Evolutionary conservation across 2,329 filamentous ascomycete genomes (phyloP).

Genomic region (Diaporthe helianthi): DNA sequence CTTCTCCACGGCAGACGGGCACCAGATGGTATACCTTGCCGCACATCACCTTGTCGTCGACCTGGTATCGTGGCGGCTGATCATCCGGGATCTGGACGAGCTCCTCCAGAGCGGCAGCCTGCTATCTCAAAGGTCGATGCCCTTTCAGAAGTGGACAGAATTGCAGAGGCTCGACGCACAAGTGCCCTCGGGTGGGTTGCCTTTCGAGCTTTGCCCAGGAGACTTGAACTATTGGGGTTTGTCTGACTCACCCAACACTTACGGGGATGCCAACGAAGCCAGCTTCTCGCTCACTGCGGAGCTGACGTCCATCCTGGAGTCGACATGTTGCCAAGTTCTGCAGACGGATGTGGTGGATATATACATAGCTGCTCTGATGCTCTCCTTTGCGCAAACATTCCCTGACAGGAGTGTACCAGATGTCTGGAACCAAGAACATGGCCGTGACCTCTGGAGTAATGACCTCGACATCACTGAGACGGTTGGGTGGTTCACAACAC

Average conservation of each 20-base stretch:
- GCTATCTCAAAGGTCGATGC: constrained; percentile 52
- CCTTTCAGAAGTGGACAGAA: constrained; percentile 59
- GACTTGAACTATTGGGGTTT: constrained; percentile 58
- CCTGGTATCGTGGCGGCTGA: constrained; percentile 57
- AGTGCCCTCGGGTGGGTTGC: constrained; percentile 39
- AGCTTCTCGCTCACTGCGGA: constrained; percentile 54
- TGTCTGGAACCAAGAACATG: constrained; percentile 62
- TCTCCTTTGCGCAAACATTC: constrained; percentile 64
- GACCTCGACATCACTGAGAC: constrained; percentile 62
- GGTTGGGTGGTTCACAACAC: constrained; percentile 66
- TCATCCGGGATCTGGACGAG: constrained; percentile 58
- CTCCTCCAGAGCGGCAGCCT: constrained; percentile 54
- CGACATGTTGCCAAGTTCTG: constrained; percentile 53
- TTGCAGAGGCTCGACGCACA: constrained; percentile 46
- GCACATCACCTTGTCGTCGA: constrained; percentile 62
- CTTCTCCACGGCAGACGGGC: constrained; percentile 52
- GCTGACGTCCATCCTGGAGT: constrained; percentile 51
- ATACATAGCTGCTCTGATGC: constrained; percentile 59
- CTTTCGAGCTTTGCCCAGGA: constrained; percentile 49
- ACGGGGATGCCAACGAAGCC: constrained; percentile 50
- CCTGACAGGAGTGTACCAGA: constrained; percentile 57
- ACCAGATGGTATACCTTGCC: constrained; percentile 56
- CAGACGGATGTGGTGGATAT: constrained; percentile 61
- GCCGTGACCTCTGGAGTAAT: constrained; percentile 51
- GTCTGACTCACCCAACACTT: constrained; percentile 50